A percentile compares a stretch with the other conserved stretches of the same genome.
These are phyloP conservation scores for Panaeolus cyanescens DNA, from an alignment of 768 basidiomycete genomes.

Conservation along the genomic window DNA sequence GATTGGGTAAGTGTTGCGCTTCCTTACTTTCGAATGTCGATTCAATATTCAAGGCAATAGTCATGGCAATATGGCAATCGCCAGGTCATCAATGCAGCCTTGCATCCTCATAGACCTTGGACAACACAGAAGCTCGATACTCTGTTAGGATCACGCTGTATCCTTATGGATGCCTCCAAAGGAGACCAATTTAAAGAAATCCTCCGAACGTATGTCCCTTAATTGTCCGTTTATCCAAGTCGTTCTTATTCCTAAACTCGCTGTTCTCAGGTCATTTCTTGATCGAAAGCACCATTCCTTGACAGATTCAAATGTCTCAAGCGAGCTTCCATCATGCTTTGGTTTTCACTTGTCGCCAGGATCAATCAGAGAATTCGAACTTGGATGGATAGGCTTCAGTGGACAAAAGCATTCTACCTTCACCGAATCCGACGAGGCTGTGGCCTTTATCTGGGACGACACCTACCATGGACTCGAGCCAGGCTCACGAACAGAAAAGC, in stretches of 20 bases:
- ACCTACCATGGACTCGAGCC: neutral
- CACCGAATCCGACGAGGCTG: neutral
- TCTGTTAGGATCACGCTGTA: neutral
- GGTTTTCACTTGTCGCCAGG: neutral
- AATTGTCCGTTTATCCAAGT: neutral
- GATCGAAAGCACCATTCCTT: neutral
- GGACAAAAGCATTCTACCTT: neutral
- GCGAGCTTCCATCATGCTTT: neutral
- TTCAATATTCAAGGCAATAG: no score
- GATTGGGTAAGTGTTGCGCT: constrained; percentile 3
- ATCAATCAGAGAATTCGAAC: neutral
- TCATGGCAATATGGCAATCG: neutral
- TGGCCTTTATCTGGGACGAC: neutral
- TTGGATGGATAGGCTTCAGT: constrained; percentile 4
- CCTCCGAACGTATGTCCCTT: neutral
- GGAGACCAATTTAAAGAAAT: neutral
- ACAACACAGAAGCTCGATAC: neutral
- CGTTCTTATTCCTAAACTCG: no score
- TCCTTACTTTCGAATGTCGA: no score
- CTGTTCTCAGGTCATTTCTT: neutral
- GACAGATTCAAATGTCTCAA: neutral
- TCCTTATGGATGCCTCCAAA: neutral
- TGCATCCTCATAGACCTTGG: neutral
- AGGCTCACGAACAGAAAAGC: neutral
- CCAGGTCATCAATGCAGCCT: neutral